A percentile compares a stretch with the other conserved stretches of the same genome.
Evolutionary conservation across 345 rosid species (phyloP).

Genomic region (Chamaenerion angustifolium): DNA sequence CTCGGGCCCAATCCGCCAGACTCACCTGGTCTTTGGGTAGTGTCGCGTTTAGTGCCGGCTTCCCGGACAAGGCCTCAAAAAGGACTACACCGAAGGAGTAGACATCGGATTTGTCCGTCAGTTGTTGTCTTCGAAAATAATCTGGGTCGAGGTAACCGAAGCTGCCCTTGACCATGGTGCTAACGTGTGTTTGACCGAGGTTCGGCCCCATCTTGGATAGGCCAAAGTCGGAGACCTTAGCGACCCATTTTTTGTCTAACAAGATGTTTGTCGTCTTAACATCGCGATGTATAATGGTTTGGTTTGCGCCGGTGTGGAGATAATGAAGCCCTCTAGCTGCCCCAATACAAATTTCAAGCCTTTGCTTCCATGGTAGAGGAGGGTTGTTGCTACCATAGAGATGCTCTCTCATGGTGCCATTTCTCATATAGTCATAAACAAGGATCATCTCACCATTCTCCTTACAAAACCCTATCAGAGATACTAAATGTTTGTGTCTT

Average conservation of each 20-base stretch:
- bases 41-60: constrained; percentile 30
- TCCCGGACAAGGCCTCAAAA: constrained; percentile 40
- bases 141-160: constrained; percentile 65
- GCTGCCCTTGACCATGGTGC: constrained; percentile 53
- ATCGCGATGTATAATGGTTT: constrained; percentile 54
- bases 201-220: constrained; percentile 41
- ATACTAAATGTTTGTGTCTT: constrained; percentile 57
- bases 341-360: constrained; percentile 54
- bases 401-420: constrained; percentile 48
- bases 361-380: constrained; percentile 35
- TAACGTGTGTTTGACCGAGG: constrained; percentile 37
- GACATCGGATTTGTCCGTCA: constrained; percentile 59
- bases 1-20: constrained; percentile 44
- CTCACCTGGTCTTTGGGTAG: constrained; percentile 46
- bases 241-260: constrained; percentile 50
- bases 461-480: constrained; percentile 52
- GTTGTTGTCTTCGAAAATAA: constrained; percentile 41
- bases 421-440: constrained; percentile 59
- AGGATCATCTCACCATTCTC: constrained; percentile 50
- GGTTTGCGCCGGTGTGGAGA: constrained; percentile 53
- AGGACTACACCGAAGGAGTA: constrained; percentile 69
- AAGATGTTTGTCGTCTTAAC: constrained; percentile 65
- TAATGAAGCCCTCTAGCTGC: constrained; percentile 65
- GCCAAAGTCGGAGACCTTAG: constrained; percentile 63
- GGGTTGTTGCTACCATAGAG: constrained; percentile 23